Evolutionary conservation across 257 asterid species (phyloP).

Genomic region (Solanum chmielewskii): DNA sequence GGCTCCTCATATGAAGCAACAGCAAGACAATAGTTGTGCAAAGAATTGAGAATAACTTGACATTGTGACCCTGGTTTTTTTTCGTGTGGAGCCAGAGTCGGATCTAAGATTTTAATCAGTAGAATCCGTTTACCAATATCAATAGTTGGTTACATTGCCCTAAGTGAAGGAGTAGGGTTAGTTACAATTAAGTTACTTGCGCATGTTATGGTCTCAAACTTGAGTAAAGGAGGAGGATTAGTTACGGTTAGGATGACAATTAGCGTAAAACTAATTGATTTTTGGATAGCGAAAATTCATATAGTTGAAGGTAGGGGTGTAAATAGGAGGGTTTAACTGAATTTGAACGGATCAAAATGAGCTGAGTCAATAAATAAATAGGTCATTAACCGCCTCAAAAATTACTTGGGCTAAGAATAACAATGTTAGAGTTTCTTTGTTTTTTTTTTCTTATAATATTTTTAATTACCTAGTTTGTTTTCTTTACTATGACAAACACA

Average conservation of each 20-base stretch:
- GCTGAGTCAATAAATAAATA: not conserved
- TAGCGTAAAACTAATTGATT: not conserved
- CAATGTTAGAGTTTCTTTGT: not conserved
- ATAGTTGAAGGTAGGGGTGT: not conserved
- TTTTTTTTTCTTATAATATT: not conserved
- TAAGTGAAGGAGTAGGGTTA: not conserved
- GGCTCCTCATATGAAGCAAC: not conserved
- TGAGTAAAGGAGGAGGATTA: not conserved
- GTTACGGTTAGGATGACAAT: not conserved
- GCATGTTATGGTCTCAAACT: not conserved
- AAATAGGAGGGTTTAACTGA: not conserved
- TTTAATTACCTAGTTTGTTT: not conserved
- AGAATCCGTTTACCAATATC: not conserved
- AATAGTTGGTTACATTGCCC: not conserved
- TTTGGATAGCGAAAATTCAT: not conserved
- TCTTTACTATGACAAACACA: not conserved
- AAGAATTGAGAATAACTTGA: not conserved
- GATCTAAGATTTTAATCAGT: not conserved
- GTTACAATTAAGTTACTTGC: not conserved
- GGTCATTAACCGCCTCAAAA: not conserved
- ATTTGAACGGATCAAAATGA: fast-evolving
- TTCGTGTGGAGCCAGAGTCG: fast-evolving
- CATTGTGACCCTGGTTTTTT: not conserved
- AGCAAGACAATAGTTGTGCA: not conserved
- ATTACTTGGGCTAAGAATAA: not conserved